Evolutionary conservation across 305 asterid species (phyloP).

Genomic region (Coffea humblotiana): DNA sequence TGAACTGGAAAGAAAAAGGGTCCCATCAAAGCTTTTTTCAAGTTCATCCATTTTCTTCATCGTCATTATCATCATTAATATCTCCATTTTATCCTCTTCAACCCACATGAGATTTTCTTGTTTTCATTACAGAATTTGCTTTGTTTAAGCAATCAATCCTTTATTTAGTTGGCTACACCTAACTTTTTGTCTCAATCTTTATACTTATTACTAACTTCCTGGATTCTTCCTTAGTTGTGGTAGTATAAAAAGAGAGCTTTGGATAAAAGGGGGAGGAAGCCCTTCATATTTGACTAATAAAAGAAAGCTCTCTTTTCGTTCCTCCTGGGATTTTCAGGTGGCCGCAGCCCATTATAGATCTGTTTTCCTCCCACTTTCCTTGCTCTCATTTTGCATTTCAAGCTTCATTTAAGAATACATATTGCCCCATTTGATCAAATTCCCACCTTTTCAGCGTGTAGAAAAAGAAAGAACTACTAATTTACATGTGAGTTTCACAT

Average conservation of each 20-base stretch:
- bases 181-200: not conserved
- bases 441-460: not conserved
- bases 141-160: not conserved
- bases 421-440: conserved; percentile 3
- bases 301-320: not conserved
- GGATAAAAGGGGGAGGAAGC: conserved; percentile 1
- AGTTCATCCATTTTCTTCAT: conserved; percentile 19
- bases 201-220: not conserved
- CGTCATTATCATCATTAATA: not conserved
- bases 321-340: conserved; percentile 17
- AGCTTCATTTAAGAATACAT: not conserved
- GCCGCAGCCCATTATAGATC: conserved; percentile 16
- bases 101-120: not conserved
- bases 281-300: conserved; percentile 1
- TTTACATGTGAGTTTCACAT: conserved; percentile 6
- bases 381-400: not conserved
- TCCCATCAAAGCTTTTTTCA: not conserved
- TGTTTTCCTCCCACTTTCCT: not conserved
- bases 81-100: not conserved
- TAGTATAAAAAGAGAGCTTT: not conserved
- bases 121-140: not conserved
- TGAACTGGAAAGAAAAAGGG: conserved; percentile 4
- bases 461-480: not conserved
- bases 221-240: conserved; percentile 3
- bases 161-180: not conserved